Conservation (phyloP, 768 basidiomycete species). For the Psilocybe cubensis region DNA sequence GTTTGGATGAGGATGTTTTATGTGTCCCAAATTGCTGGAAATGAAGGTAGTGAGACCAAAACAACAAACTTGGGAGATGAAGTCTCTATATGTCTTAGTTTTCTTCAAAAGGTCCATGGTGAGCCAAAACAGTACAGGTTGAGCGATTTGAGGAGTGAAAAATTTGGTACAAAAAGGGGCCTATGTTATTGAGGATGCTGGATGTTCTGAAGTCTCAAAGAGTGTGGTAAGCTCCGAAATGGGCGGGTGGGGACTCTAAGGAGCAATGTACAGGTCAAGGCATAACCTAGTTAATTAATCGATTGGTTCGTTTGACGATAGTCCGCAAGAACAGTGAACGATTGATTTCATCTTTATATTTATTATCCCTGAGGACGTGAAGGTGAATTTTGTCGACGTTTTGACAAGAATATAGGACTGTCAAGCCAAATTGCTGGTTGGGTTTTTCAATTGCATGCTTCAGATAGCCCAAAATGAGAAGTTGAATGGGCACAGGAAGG, state of each 20-base stretch:
- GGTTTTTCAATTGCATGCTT: neutral
- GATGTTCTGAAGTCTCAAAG: too few species aligned
- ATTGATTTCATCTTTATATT: neutral
- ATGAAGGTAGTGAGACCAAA: too few species aligned
- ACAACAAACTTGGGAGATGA: too few species aligned
- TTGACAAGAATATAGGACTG: slow-evolving; percentile 11
- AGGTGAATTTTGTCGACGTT: neutral
- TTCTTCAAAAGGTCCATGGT: too few species aligned
- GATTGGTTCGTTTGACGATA: too few species aligned
- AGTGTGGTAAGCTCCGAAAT: neutral
- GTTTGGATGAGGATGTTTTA: too few species aligned
- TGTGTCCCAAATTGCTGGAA: too few species aligned
- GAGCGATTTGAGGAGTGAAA: too few species aligned
- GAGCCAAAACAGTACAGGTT: too few species aligned
- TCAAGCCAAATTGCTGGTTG: slow-evolving; percentile 3
- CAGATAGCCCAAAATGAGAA: neutral
- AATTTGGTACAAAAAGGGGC: too few species aligned
- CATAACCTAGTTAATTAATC: neutral
- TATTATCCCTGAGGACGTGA: neutral
- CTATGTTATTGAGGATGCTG: too few species aligned
- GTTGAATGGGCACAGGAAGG: neutral
- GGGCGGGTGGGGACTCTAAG: neutral
- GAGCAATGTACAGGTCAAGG: neutral
- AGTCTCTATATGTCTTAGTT: too few species aligned
- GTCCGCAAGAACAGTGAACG: neutral